These are phyloP conservation scores for Aspergillus intermedius DNA, from an alignment of 2,329 filamentous ascomycete genomes.

Conservation along the genomic window DNA sequence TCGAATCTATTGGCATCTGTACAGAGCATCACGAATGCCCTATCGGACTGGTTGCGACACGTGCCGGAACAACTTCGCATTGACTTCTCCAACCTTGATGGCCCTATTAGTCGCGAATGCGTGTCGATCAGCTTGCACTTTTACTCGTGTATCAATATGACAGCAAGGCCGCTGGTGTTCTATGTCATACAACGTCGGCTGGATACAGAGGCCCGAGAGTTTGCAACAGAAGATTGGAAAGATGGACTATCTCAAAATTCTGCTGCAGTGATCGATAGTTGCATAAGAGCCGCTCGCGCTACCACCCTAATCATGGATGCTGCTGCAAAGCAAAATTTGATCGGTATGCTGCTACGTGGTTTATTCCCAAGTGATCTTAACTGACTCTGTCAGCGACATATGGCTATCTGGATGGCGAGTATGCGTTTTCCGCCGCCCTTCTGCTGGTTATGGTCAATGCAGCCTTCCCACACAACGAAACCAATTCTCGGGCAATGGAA, in stretches of 20 bases:
- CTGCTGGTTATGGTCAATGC: slow-evolving; percentile 51
- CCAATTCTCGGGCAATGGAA: slow-evolving; percentile 42
- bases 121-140: slow-evolving; percentile 51
- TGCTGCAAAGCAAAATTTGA: slow-evolving; percentile 45
- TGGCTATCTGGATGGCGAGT: slow-evolving; percentile 53
- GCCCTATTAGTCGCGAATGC: slow-evolving; percentile 42
- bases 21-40: slow-evolving; percentile 45
- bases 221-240: slow-evolving; percentile 41
- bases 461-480: slow-evolving; percentile 43
- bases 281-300: slow-evolving; percentile 45
- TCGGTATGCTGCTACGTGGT: slow-evolving; percentile 33
- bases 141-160: slow-evolving; percentile 55
- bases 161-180: slow-evolving; percentile 48
- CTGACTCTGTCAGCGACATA: slow-evolving; percentile 40
- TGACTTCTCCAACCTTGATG: slow-evolving; percentile 40
- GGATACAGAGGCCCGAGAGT: slow-evolving; percentile 25
- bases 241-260: slow-evolving; percentile 44
- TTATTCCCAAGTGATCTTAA: background rate
- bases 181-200: slow-evolving; percentile 48
- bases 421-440: slow-evolving; percentile 50
- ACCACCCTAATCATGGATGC: slow-evolving; percentile 46
- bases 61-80: slow-evolving; percentile 45
- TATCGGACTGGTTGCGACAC: slow-evolving; percentile 46
- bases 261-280: slow-evolving; percentile 47
- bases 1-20: slow-evolving; percentile 46